phyloP scores from a whole-genome alignment of 805 yeast species.

The Zygotorulaspora chibaensis region DNA sequence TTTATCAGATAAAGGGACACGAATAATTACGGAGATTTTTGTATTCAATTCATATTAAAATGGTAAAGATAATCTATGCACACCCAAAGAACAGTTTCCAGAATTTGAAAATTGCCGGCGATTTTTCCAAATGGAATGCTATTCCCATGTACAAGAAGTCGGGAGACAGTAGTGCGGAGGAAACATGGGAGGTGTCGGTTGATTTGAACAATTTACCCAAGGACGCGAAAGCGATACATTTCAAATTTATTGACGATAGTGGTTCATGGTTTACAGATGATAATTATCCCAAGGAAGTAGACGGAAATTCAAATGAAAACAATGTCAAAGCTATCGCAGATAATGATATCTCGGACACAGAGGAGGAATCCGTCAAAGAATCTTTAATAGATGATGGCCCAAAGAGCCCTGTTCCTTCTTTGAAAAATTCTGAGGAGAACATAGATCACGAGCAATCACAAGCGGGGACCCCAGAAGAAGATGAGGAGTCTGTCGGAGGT shows the following conservation, averaged over 20 bases:
- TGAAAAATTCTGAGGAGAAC: slow-evolving; percentile 3
- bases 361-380: slow-evolving; percentile 2
- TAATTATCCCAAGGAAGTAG: slow-evolving; percentile 32
- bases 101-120: slow-evolving; percentile 37
- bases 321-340: slow-evolving; percentile 30
- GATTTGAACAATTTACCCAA: slow-evolving; percentile 21
- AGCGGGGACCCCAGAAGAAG: not conserved
- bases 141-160: slow-evolving; percentile 21
- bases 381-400: slow-evolving; percentile 22
- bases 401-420: slow-evolving; percentile 28
- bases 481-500: slow-evolving; percentile 10
- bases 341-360: not conserved
- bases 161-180: not conserved
- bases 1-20: no score
- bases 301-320: slow-evolving; percentile 37
- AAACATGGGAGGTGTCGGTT: slow-evolving; percentile 29
- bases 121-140: slow-evolving; percentile 36
- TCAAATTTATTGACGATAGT: slow-evolving; percentile 29
- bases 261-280: slow-evolving; percentile 31
- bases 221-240: slow-evolving; percentile 18
- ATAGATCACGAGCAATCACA: slow-evolving; percentile 1
- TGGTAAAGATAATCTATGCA: slow-evolving; percentile 14
- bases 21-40: not conserved
- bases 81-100: slow-evolving; percentile 20
- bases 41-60: not conserved